These are phyloP conservation scores for Trichoderma polysporum DNA, from an alignment of 2,329 filamentous ascomycete species.

Conservation along the genomic window DNA sequence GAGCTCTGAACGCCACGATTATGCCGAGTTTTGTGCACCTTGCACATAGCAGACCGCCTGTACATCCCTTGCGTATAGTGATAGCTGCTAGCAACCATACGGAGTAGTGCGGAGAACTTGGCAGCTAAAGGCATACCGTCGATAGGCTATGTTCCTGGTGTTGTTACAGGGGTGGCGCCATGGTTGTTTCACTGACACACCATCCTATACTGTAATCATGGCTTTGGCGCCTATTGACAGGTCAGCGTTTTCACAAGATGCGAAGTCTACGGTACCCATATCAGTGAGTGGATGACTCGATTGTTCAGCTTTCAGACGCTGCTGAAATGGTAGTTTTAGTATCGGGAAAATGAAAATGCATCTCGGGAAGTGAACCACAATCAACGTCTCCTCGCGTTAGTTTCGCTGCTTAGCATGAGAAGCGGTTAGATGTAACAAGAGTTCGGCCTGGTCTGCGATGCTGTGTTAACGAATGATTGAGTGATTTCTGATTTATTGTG, in stretches of 20 bases:
- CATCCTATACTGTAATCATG: not conserved
- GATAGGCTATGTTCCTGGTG: conserved; percentile 2
- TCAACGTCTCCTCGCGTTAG: not conserved
- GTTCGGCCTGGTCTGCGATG: no score
- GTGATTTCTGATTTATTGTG: no score
- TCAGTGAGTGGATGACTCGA: no score
- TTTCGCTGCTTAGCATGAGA: not conserved
- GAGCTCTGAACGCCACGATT: not conserved
- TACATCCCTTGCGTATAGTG: not conserved
- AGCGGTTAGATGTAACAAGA: not conserved
- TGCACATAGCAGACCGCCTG: not conserved
- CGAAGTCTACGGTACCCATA: no score
- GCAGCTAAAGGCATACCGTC: not conserved
- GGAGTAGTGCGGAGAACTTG: not conserved
- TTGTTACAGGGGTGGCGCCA: not conserved
- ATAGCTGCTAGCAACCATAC: not conserved
- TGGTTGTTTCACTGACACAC: not conserved
- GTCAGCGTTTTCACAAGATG: not conserved
- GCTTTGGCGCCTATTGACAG: not conserved
- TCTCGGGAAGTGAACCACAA: not conserved
- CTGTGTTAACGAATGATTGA: no score
- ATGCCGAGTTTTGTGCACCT: not conserved
- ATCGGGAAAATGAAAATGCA: no score
- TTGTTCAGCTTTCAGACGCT: not conserved
- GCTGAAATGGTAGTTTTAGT: not conserved